A percentile compares a stretch with the other conserved stretches of the same genome.
phyloP scores from a whole-genome alignment of 2,329 filamentous ascomycete genomes.

The Ascocoryne sarcoides region DNA sequence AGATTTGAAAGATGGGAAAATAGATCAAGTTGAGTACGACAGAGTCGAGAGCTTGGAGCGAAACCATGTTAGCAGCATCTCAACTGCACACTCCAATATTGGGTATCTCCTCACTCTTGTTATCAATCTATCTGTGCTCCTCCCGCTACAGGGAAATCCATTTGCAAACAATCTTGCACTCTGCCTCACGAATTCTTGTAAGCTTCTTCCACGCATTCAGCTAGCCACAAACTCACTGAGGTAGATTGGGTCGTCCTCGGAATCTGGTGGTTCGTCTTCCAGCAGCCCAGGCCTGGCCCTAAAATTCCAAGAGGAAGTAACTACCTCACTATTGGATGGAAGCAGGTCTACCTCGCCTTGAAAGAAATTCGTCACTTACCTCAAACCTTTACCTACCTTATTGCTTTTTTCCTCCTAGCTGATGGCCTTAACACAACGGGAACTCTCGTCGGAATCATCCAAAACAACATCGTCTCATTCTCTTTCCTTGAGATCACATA shows the following conservation, averaged over 20 bases:
- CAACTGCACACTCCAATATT: conserved; percentile 36
- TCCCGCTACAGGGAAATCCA: conserved; percentile 30
- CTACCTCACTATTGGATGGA: conserved; percentile 34
- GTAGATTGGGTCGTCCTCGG: conserved; percentile 34
- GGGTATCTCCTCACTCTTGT: conserved; percentile 33
- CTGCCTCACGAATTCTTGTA: conserved; percentile 34
- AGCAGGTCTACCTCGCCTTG: conserved; percentile 33
- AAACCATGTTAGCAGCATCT: conserved; percentile 35
- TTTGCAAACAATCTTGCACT: conserved; percentile 34
- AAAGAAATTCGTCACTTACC: conserved; percentile 31
- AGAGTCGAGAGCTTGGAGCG: conserved; percentile 33
- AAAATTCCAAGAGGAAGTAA: conserved; percentile 32
- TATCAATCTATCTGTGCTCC: conserved; percentile 32
- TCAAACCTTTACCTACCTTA: conserved; percentile 34
- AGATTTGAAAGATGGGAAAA: conserved; percentile 32
- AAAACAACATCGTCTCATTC: conserved; percentile 33
- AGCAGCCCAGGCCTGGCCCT: conserved; percentile 33
- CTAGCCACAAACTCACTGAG: background rate
- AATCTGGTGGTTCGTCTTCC: conserved; percentile 36
- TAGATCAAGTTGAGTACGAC: conserved; percentile 32
- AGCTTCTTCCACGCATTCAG: conserved; percentile 6
- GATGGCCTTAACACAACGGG: conserved; percentile 35
- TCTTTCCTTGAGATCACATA: conserved; percentile 35
- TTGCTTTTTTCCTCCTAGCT: conserved; percentile 35
- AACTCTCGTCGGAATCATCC: conserved; percentile 32